These are phyloP conservation scores for Mallotus repandus DNA, from an alignment of 441 rosid species.

Conservation along the genomic window DNA sequence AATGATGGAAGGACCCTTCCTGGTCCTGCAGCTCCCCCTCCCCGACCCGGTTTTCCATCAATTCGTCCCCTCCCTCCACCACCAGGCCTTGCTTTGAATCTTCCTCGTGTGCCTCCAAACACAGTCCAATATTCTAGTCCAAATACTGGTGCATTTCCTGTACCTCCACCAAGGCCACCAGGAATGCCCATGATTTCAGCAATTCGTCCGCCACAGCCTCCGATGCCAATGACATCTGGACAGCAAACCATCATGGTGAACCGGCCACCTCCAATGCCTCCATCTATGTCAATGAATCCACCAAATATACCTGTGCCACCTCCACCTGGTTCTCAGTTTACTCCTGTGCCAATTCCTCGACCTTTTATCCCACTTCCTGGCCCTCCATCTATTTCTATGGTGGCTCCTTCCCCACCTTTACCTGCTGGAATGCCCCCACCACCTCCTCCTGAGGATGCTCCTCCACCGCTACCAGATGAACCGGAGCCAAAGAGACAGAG, in stretches of 20 bases:
- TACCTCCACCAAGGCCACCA: slow-evolving; percentile 65
- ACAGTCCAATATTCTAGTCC: slow-evolving; percentile 54
- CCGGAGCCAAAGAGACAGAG: slow-evolving; percentile 93
- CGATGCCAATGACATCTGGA: slow-evolving; percentile 64
- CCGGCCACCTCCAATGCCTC: slow-evolving; percentile 61
- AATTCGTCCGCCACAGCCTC: slow-evolving; percentile 59
- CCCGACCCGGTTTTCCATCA: slow-evolving; percentile 69
- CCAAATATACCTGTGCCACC: slow-evolving; percentile 59
- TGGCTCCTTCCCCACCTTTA: slow-evolving; percentile 74
- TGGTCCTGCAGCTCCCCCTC: slow-evolving; percentile 97
- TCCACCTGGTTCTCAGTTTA: slow-evolving; percentile 87
- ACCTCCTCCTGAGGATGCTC: slow-evolving; percentile 94
- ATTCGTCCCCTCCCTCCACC: slow-evolving; percentile 94
- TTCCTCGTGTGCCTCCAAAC: slow-evolving; percentile 78
- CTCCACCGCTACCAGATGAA: slow-evolving; percentile 95
- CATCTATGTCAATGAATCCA: slow-evolving; percentile 40
- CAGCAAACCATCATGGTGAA: slow-evolving; percentile 66
- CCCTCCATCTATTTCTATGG: slow-evolving; percentile 56
- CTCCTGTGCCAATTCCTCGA: slow-evolving; percentile 58
- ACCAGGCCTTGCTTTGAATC: slow-evolving; percentile 80
- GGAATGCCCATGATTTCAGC: slow-evolving; percentile 64
- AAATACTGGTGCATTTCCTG: slow-evolving; percentile 36
- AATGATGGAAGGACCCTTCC: slow-evolving; percentile 53
- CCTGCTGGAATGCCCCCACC: slow-evolving; percentile 90
- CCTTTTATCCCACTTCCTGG: slow-evolving; percentile 48